Evolutionary conservation across 352 stramenopile genomes (phyloP).

Genomic region (Paralagenidium karlingii): DNA sequence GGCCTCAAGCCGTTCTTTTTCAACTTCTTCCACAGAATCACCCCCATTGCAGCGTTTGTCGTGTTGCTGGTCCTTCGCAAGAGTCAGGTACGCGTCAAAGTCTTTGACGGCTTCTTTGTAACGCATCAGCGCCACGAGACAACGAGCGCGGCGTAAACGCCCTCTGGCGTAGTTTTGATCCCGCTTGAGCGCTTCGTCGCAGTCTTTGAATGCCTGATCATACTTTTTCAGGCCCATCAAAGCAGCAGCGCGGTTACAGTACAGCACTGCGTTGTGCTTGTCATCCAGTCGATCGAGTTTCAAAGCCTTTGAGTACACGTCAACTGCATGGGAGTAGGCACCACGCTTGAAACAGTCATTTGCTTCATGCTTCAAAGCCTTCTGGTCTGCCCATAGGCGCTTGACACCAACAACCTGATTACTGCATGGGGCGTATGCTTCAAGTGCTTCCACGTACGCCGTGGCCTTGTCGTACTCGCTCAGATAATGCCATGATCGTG

Average conservation of each 20-base stretch:
- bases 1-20: constrained; percentile 15
- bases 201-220: constrained; percentile 56
- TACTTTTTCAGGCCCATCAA: constrained; percentile 61
- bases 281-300: constrained; percentile 47
- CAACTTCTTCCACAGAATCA: constrained; percentile 14
- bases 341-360: constrained; percentile 54
- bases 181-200: constrained; percentile 47
- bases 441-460: constrained; percentile 32
- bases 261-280: constrained; percentile 66
- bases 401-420: constrained; percentile 61
- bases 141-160: constrained; percentile 54
- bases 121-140: constrained; percentile 42
- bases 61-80: not conserved
- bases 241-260: constrained; percentile 70
- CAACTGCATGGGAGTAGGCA: constrained; percentile 34
- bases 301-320: constrained; percentile 53
- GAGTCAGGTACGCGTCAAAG: constrained; percentile 52
- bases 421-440: constrained; percentile 51
- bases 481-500: constrained; percentile 52
- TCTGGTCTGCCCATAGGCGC: constrained; percentile 47
- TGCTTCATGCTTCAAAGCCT: constrained; percentile 43
- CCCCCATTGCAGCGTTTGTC: not conserved
- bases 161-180: constrained; percentile 45
- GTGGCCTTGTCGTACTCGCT: constrained; percentile 54
- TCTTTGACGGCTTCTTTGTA: constrained; percentile 50